Percentiles rank a stretch among this genome's conserved stretches.
phyloP scores from a whole-genome alignment of 257 asterid species.

The Anisodus acutangulus region DNA sequence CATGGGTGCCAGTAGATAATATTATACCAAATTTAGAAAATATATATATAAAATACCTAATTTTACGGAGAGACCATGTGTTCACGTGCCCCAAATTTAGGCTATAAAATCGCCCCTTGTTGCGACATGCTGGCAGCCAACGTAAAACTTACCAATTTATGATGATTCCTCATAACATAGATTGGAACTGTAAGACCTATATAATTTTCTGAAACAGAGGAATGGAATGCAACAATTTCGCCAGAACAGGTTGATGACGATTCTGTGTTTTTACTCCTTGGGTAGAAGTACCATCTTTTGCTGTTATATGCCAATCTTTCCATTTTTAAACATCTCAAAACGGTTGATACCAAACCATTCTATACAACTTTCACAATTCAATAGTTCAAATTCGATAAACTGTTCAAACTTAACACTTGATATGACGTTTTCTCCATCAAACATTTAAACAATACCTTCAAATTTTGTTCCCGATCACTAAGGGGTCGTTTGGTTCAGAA shows the following conservation, averaged over 20 bases:
- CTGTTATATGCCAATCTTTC: background rate
- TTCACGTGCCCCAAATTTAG: too few species aligned
- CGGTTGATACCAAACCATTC: background rate
- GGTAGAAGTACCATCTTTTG: slow-evolving; percentile 6
- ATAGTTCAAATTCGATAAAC: background rate
- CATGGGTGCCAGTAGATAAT: too few species aligned
- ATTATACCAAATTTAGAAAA: too few species aligned
- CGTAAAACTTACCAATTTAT: background rate
- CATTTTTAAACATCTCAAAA: background rate
- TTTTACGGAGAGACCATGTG: too few species aligned
- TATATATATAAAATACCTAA: too few species aligned
- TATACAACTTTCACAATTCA: background rate
- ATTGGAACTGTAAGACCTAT: background rate
- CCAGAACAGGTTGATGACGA: background rate
- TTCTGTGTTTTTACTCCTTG: background rate
- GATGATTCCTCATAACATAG: background rate
- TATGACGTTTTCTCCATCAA: background rate
- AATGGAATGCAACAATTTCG: background rate
- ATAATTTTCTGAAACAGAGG: background rate
- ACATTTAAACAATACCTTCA: background rate
- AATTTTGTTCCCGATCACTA: background rate
- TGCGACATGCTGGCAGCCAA: background rate
- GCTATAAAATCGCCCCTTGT: too few species aligned
- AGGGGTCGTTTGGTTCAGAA: too few species aligned
- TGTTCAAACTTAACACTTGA: background rate